Evolutionary conservation across 495 filamentous ascomycete species (phyloP), one percentile per base, ranked within the genome.

Genomic region (Copromyces sp.): DNA sequence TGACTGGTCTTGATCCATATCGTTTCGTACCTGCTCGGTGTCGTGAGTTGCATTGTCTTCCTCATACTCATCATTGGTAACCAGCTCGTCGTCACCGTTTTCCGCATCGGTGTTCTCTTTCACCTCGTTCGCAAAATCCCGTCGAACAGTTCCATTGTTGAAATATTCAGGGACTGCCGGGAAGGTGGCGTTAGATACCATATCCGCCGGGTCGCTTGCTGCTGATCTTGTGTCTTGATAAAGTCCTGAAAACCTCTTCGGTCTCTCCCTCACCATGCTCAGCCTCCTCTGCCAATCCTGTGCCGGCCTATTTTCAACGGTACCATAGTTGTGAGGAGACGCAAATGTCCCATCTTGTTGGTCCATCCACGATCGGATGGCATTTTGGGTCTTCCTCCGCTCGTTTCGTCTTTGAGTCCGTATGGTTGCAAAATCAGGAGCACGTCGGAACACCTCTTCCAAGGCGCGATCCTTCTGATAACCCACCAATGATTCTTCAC

Each of bases 81-180:
- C 86, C n/a, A 93, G 85, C 80, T 97, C 94, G 75, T 97, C 93
- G 75, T 97, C 94, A 4, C 92, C 94, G 80, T 97, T 93, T 75
- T 93, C 93, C 1, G 86, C 93, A 76, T 93, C 93, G 3, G 90
- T 92, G 74, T 92, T 77, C 40, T 85, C 84, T 73, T 84, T 84
- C 3, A 76, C 73, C 69, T 77, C 75, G 69, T 70, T 37, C 3
- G 76, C 79, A 69, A 84, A 78, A 44, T 82, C 79, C 24, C 73
- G 71, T 4, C 75, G 75, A 12, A 72, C 53, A 17, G 79, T 40
- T 1, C 79, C 72, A 42, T 79, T 77, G 24, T 76, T 45, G 45
- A 72, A 73, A 24, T 73, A 74, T 3, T 72, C 74, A 24, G 71
- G 59, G 1, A 80, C 82, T 73, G 82, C 74, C 45, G 78, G 77